Evolutionary conservation across 2,329 filamentous ascomycete genomes (phyloP), one percentile per base, ranked within the genome.

Genomic region (Huntiella moniliformis): DNA sequence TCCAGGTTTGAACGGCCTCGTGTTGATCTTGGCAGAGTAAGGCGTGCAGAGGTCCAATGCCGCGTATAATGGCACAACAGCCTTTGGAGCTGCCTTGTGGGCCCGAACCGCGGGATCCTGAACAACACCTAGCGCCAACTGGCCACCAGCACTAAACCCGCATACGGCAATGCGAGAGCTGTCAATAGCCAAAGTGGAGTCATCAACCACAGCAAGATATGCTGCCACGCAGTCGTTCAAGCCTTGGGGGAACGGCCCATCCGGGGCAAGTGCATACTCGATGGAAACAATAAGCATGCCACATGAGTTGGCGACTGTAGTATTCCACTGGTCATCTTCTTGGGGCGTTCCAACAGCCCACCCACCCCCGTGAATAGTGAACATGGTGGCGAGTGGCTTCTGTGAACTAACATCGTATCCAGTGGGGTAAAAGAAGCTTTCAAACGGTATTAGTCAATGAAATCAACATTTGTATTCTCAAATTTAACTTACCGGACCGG

Each of bases 301-400:
- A 44, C 64, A 58, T 1, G 54, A 51, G 43, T 61, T 56, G 17
- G 67, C 59, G 51, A 68, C 67, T 46, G 52, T 51, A 35, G 55
- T 55, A 55, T 66, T 70, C 59, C 68, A 68, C n/a, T 53, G 52
- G 54, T 71, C 67, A 52, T 69, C 66, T 38, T 65, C 55, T 41
- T 56, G 48, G 1, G 67, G 61, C 15, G 60, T 53, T 54, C 64
- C 62, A 38, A 72, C 22, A 22, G 60, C 58, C 53, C 68, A 70
- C 35, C 67, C 68, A 48, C 70, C 68, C 45, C 69, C 69, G 52
- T 74, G 70, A 52, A 71, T 61, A 45, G 66, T 62, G 38, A 74
- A 57, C 39, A 71, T 59, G 2, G 65, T 57, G 1, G 68, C 67
- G 6, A 64, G 56, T 5, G 54, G 55, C 16, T 47, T 40, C 5